Evolutionary conservation across 768 basidiomycete genomes (phyloP).

Genomic region (Suillus ampliporus): DNA sequence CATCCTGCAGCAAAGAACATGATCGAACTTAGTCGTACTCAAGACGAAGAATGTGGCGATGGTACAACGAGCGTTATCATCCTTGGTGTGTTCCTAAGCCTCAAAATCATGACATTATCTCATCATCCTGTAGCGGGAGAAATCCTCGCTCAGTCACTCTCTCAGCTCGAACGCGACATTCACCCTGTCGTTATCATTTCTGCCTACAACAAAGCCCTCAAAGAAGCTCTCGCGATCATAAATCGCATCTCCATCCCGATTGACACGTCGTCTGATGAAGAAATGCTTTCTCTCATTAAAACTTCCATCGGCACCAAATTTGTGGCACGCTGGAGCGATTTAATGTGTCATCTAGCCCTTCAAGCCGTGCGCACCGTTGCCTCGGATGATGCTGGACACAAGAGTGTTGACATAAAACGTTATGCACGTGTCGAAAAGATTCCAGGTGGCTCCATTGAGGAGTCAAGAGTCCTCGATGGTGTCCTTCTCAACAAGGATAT

Average conservation of each 20-base stretch:
- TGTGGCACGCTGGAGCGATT: conserved; percentile 92
- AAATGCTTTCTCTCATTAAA: conserved; percentile 97
- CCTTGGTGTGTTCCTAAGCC: conserved; percentile 64
- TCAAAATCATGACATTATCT: not conserved
- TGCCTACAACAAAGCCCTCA: conserved; percentile 95
- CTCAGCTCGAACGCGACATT: conserved; percentile 94
- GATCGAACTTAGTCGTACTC: conserved; percentile 97
- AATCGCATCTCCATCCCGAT: conserved; percentile 89
- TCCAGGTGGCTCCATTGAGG: conserved; percentile 96
- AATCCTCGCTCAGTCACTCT: conserved; percentile 92
- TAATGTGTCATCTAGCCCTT: conserved; percentile 96
- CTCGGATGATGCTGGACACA: conserved; percentile 72
- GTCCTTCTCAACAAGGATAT: conserved; percentile 99
- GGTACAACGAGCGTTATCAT: conserved; percentile 99
- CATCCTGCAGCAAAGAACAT: conserved; percentile 99
- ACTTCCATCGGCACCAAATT: conserved; percentile 99
- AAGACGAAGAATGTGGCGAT: conserved; percentile 99
- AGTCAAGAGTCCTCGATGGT: conserved; percentile 83
- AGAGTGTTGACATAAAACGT: conserved; percentile 96
- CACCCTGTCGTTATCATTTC: conserved; percentile 99
- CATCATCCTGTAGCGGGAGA: conserved; percentile 72
- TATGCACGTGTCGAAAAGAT: conserved; percentile 98
- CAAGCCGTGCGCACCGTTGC: conserved; percentile 92
- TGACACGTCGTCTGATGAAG: conserved; percentile 79
- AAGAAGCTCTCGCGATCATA: conserved; percentile 89